These are phyloP conservation scores for Senna tora DNA, from an alignment of 306 rosid genomes.

Conservation along the genomic window DNA sequence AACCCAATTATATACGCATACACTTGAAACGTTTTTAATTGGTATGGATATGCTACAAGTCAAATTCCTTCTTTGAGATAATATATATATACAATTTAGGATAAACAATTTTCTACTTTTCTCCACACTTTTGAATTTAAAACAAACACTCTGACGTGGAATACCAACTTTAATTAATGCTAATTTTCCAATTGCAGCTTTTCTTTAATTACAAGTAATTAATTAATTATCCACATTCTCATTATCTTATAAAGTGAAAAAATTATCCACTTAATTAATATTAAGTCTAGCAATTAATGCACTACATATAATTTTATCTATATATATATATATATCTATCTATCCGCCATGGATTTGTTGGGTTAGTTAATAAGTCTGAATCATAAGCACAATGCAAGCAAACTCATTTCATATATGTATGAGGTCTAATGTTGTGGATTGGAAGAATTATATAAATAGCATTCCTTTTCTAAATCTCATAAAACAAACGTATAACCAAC, in stretches of 20 bases:
- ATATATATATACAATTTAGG: not conserved
- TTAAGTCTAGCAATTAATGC: not conserved
- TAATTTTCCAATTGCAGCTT: not conserved
- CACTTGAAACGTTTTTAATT: not conserved
- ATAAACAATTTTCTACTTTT: not conserved
- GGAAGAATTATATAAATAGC: not conserved
- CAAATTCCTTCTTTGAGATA: conserved; percentile 5
- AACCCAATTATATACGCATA: not conserved
- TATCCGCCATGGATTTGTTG: too few relatives aligned
- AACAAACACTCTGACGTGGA: conserved; percentile 23
- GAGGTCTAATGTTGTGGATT: not conserved
- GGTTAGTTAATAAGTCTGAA: not conserved
- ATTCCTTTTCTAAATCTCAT: not conserved
- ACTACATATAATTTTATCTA: too few relatives aligned
- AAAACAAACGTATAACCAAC: not conserved
- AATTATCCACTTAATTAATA: not conserved
- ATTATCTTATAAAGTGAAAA: not conserved
- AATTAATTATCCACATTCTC: not conserved
- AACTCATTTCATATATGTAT: not conserved
- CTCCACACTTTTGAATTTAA: not conserved
- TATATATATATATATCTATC: too few relatives aligned
- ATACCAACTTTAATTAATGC: not conserved
- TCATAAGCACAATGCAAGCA: conserved; percentile 4
- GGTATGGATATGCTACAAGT: conserved; percentile 7
- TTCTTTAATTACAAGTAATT: not conserved